Percentiles rank a stretch among this genome's conserved stretches.
phyloP scores from a whole-genome alignment of 1,139 yeast species.

The Eremothecium gossypii region DNA sequence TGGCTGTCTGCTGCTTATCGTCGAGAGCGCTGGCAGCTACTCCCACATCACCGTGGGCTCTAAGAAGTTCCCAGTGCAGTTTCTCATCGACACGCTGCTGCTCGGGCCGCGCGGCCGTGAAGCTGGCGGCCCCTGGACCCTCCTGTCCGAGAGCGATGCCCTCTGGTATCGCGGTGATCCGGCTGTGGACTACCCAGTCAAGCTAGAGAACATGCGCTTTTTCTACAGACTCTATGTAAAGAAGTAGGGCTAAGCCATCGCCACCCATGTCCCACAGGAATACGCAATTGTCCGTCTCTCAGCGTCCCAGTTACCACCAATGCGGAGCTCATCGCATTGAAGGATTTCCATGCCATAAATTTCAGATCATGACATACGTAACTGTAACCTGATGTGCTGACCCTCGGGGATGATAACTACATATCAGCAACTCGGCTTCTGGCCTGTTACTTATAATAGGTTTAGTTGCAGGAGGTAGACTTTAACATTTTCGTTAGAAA shows the following conservation, averaged over 20 bases:
- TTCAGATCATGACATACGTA: no score
- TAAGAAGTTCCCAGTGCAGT: constrained; percentile 74
- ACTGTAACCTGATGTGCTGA: no score
- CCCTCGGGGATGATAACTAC: no score
- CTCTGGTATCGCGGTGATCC: constrained; percentile 66
- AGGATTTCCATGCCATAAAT: no score
- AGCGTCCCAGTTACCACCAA: no score
- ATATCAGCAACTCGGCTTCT: no score
- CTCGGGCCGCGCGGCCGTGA: constrained; percentile 45
- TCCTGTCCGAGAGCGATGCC: constrained; percentile 58
- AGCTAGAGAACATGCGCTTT: constrained; percentile 79
- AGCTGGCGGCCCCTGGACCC: constrained; percentile 51
- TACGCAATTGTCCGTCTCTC: no score
- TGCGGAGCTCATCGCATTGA: no score
- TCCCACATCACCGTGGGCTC: constrained; percentile 71
- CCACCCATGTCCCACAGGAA: background rate
- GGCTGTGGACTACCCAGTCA: constrained; percentile 55
- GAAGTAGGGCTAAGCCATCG: constrained; percentile 16
- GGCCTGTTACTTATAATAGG: no score
- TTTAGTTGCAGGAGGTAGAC: background rate
- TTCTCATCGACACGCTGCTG: constrained; percentile 62
- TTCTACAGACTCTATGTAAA: constrained; percentile 66
- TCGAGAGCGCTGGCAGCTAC: constrained; percentile 87
- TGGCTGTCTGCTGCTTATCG: constrained; percentile 56
- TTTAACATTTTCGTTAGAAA: background rate